Conservation (phyloP, 75 land plant genomes). For the Larix kaempferi region DNA sequence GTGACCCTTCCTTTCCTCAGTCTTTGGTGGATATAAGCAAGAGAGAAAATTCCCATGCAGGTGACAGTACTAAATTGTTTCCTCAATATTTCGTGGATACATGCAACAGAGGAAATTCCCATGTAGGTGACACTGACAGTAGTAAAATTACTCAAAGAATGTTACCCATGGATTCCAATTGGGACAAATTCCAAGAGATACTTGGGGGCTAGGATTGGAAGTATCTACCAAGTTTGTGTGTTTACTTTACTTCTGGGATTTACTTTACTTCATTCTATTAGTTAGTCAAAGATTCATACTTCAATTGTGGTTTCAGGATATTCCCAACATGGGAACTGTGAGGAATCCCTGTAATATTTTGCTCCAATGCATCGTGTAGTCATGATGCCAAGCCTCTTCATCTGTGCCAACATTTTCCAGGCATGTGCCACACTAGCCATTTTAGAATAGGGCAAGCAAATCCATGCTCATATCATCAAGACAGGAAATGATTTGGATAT, state of each 20-base stretch:
- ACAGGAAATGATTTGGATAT: not conserved
- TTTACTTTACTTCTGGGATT: too few species aligned
- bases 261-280: too few species aligned
- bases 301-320: conserved; percentile 45
- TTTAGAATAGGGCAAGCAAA: conserved; percentile 7
- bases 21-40: conserved; percentile 12
- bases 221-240: too few species aligned
- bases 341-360: conserved; percentile 30
- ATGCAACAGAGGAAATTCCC: too few species aligned
- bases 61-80: too few species aligned
- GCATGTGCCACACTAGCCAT: conserved; percentile 29
- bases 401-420: conserved; percentile 33
- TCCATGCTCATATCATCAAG: conserved; percentile 4
- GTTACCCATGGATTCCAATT: conserved; percentile 21
- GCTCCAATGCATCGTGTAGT: conserved; percentile 30
- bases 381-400: conserved; percentile 18
- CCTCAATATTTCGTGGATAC: too few species aligned
- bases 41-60: conserved; percentile 1
- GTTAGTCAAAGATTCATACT: too few species aligned
- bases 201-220: too few species aligned
- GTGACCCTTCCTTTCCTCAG: conserved; percentile 38
- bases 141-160: not conserved
- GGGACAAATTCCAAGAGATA: conserved; percentile 51
- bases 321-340: conserved; percentile 26
- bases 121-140: too few species aligned